Conservation (phyloP, 2,329 filamentous ascomycete species). For the Microsporum audouinii region DNA sequence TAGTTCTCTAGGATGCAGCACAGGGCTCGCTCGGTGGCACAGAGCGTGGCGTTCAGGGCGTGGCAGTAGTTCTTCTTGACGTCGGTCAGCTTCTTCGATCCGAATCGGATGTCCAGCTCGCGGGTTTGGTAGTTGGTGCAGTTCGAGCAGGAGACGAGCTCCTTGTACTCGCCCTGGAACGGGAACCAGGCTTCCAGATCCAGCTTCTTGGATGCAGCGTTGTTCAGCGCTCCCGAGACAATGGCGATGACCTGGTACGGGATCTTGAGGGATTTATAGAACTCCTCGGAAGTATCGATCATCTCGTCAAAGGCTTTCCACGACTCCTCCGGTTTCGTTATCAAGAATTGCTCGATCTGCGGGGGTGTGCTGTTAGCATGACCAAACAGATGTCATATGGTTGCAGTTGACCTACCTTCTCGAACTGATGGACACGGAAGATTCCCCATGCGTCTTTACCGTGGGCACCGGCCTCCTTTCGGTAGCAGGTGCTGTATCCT, state of each 20-base stretch:
- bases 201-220: constrained; percentile 80
- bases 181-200: constrained; percentile 96
- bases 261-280: constrained; percentile 79
- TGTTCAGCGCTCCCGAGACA: constrained; percentile 91
- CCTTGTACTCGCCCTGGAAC: constrained; percentile 95
- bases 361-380: constrained; percentile 2
- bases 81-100: constrained; percentile 74
- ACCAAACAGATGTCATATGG: neutral
- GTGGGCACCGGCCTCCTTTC: constrained; percentile 86
- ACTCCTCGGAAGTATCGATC: constrained; percentile 83
- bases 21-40: constrained; percentile 80
- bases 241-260: constrained; percentile 90
- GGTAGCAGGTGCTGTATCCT: constrained; percentile 89
- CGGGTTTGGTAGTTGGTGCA: constrained; percentile 96
- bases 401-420: constrained; percentile 50
- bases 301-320: constrained; percentile 92
- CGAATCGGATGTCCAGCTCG: constrained; percentile 84
- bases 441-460: constrained; percentile 94
- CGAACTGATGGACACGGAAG: constrained; percentile 96
- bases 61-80: constrained; percentile 89
- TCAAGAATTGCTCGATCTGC: constrained; percentile 63
- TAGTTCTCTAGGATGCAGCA: constrained; percentile 97
- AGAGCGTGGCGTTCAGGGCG: constrained; percentile 78
- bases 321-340: constrained; percentile 76
- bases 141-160: constrained; percentile 94